Base-by-base conservation (phyloP, 2,329 filamentous ascomycete species). In the Xylaria sp. region DNA sequence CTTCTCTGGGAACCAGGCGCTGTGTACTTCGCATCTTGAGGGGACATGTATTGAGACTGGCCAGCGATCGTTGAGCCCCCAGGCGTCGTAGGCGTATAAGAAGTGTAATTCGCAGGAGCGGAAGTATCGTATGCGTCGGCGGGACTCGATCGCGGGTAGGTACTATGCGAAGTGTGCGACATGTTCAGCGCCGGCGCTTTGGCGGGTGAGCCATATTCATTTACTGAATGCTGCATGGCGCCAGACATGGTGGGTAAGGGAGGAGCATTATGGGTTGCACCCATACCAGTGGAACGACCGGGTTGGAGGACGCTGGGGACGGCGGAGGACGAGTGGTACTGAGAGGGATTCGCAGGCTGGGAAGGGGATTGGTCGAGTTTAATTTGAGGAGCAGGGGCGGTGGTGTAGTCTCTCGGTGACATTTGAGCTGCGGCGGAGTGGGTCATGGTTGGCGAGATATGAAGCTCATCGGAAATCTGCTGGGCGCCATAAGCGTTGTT, bases 71-170 rank as follows among this genome's bases (percentile, higher is more conserved):
- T 71, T 70, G 71, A 73, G 70, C 82, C 77, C 57, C 83, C 82
- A 39, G 89, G 85, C 2, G 89, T 91, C 55, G 86, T 84, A 11
- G 83, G 81, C 47, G 80, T 81, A 68, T 85, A 86, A 53, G 83
- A 77, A 44, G 78, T 73, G 69, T 84, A 85, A 51, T 70, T 67
- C 61, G 86, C 55, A 79, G 68, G 52, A 8, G 57, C 82, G 71
- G 78, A 55, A 23, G 57, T 71, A 50, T 86, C 83, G 71, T 83
- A 86, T 60, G 77, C 75, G 54, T 79, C 79, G 50, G 87, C 85
- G 54, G 92, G 91, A 74, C 91, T 96, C 59, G 91, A 94, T 68
- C 90, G 84, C 52, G 92, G 92, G 75, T 96, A 93, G 71, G 95
- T 23, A 50, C 13, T 42, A 46, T 51, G 49, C 11, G 49, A 92